These are phyloP conservation scores for Porogramme epimiltina DNA, from an alignment of 1,284 basidiomycete species.

Conservation along the genomic window DNA sequence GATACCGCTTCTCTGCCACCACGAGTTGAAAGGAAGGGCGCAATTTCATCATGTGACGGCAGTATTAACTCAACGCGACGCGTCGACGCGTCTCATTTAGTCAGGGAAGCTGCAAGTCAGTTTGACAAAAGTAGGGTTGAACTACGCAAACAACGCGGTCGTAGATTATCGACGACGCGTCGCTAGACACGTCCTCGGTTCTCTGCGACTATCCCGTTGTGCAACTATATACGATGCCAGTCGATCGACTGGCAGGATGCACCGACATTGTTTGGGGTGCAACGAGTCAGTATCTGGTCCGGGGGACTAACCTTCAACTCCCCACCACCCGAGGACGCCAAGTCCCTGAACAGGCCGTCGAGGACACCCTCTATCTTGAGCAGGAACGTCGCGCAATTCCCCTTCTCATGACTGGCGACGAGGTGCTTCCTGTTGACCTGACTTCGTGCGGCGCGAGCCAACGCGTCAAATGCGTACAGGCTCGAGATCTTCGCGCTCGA, in stretches of 20 bases:
- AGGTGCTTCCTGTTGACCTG: conserved; percentile 67
- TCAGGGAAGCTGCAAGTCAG: too few species aligned
- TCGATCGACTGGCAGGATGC: too few species aligned
- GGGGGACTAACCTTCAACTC: conserved; percentile 89
- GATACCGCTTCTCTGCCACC: conserved; percentile 17
- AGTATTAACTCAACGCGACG: conserved; percentile 2
- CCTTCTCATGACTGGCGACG: conserved; percentile 52
- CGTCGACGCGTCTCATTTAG: too few species aligned
- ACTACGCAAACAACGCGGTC: too few species aligned
- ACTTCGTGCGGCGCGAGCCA: conserved; percentile 79
- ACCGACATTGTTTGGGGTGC: too few species aligned
- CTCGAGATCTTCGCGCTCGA: conserved; percentile 74
- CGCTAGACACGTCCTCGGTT: too few species aligned
- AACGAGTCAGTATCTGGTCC: too few species aligned
- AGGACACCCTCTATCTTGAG: conserved; percentile 85
- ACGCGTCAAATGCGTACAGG: conserved; percentile 89
- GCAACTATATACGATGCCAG: background rate
- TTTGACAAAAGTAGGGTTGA: too few species aligned
- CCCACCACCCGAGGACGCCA: conserved; percentile 58
- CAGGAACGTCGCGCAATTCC: conserved; percentile 81
- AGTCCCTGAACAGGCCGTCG: conserved; percentile 82
- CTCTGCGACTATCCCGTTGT: background rate
- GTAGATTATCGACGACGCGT: too few species aligned
- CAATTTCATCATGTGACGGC: conserved; percentile 24
- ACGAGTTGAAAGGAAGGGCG: conserved; percentile 7